Evolutionary conservation across 179 eudicot genomes (phyloP).

Genomic region (Corrigiola litoralis): DNA sequence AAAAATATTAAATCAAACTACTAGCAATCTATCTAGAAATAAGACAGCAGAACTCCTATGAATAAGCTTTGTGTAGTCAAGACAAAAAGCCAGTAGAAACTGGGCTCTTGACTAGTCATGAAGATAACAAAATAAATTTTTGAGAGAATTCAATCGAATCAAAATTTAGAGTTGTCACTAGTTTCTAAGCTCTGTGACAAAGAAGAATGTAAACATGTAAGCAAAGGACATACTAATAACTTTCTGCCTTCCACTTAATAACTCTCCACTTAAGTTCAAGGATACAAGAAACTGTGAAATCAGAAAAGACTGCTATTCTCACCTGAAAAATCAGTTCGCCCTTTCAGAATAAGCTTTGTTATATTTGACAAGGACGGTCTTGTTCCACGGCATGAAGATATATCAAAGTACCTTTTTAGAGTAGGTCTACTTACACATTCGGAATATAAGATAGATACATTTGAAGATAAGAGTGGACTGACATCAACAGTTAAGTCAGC

Average conservation of each 20-base stretch:
- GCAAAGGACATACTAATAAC: neutral
- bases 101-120: neutral
- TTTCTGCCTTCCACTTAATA: neutral
- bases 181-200: neutral
- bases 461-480: conserved; percentile 54
- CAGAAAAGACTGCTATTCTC: conserved; percentile 13
- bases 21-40: neutral
- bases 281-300: neutral
- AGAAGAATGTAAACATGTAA: neutral
- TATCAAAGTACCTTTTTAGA: conserved; percentile 19
- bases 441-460: conserved; percentile 46
- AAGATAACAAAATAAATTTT: neutral
- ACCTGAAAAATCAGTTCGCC: conserved; percentile 74
- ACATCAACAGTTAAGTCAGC: conserved; percentile 69
- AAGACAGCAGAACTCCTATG: neutral
- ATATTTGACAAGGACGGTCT: conserved; percentile 35
- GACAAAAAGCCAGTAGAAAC: neutral
- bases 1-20: neutral
- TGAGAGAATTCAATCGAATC: too few species aligned
- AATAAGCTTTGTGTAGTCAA: neutral
- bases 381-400: conserved; percentile 17
- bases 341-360: conserved; percentile 69
- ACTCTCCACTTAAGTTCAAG: neutral
- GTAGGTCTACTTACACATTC: conserved; percentile 19
- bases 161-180: too few species aligned